Evolutionary conservation across 2,329 filamentous ascomycete genomes (phyloP).

Genomic region (Pseudocercospora vitis): DNA sequence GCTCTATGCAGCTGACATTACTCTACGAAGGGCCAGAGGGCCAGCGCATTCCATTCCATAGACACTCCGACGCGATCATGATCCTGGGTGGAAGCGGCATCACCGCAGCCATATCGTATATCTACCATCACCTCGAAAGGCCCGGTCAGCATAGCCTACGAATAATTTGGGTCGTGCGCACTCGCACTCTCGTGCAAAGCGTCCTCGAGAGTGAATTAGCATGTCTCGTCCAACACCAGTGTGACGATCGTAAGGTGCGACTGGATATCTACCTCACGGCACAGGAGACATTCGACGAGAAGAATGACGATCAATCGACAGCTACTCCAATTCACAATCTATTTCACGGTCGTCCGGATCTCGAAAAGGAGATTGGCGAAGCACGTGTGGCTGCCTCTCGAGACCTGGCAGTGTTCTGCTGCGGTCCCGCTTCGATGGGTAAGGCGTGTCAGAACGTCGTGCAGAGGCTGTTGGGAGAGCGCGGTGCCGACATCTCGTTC

Average conservation of each 20-base stretch:
- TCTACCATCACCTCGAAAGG: conserved; percentile 3
- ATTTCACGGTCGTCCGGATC: conserved; percentile 16
- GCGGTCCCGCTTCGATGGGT: conserved; percentile 13
- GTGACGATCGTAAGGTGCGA: not conserved
- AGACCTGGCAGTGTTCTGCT: conserved; percentile 15
- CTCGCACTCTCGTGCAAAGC: conserved; percentile 1
- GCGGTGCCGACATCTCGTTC: not conserved
- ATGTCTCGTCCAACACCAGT: too few relatives aligned
- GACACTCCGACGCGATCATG: not conserved
- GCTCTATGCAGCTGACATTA: conserved; percentile 1
- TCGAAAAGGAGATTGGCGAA: not conserved
- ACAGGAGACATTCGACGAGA: not conserved
- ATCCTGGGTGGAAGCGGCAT: conserved; percentile 14
- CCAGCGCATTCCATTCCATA: not conserved
- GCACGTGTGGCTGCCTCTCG: not conserved
- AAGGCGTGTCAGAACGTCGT: not conserved
- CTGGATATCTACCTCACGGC: not conserved
- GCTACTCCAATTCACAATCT: not conserved
- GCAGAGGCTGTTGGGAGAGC: not conserved
- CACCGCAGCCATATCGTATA: conserved; percentile 9
- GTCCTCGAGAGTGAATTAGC: conserved; percentile 8
- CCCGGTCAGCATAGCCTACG: not conserved
- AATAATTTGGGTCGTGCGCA: conserved; percentile 10
- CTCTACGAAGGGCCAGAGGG: conserved; percentile 19
- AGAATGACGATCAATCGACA: not conserved